A percentile compares a stretch with the other conserved stretches of the same genome.
phyloP scores from a whole-genome alignment of 2,329 filamentous ascomycete species.

The Botrytis byssoidea region DNA sequence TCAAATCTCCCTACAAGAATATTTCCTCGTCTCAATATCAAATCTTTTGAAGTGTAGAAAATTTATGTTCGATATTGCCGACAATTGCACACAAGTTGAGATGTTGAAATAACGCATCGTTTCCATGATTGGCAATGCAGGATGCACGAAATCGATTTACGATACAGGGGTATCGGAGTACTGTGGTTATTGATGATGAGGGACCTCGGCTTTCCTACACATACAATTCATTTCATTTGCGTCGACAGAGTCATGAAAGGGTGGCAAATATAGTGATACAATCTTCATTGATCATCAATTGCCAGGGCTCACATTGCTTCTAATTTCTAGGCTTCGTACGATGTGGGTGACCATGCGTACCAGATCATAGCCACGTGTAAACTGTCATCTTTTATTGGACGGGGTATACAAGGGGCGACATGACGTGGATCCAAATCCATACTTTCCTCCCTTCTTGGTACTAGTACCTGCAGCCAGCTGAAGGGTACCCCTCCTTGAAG shows the following conservation, averaged over 20 bases:
- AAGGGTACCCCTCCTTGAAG: not conserved
- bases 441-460: not conserved
- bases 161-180: not conserved
- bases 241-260: not conserved
- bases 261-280: not conserved
- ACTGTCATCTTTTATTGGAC: not conserved
- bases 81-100: not conserved
- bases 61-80: not conserved
- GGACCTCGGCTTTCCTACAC: not conserved
- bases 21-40: not conserved
- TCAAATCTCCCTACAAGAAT: not conserved
- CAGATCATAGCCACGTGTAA: not conserved
- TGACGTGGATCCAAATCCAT: too few relatives aligned
- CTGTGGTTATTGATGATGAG: not conserved
- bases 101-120: not conserved
- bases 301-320: not conserved
- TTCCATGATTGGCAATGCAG: not conserved
- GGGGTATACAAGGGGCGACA: not conserved
- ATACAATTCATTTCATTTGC: not conserved
- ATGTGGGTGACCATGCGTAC: not conserved
- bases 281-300: not conserved
- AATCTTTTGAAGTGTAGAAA: not conserved
- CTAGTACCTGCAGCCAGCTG: slow-evolving; percentile 1
- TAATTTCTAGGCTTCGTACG: not conserved
- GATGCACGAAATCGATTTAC: not conserved